Conservation (phyloP, 1,284 basidiomycete species). For the Ganoderma sinense region DNA sequence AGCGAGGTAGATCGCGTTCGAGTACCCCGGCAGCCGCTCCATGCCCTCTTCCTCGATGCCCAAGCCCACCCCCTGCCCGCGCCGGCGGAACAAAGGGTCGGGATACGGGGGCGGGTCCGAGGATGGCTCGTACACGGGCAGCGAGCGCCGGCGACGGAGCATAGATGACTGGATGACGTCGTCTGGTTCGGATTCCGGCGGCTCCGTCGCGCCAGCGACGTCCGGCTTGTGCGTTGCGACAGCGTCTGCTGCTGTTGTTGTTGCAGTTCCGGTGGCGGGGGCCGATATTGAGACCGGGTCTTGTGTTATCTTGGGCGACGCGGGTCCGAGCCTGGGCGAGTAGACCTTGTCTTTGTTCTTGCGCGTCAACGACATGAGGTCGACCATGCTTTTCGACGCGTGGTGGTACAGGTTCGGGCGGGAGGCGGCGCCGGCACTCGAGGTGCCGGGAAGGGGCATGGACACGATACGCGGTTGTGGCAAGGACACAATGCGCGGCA, state of each 20-base stretch:
- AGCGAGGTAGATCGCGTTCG: constrained; percentile 85
- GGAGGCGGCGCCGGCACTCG: constrained; percentile 33
- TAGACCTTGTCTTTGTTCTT: constrained; percentile 38
- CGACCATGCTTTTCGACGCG: constrained; percentile 65
- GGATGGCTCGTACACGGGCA: constrained; percentile 60
- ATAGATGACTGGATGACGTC: constrained; percentile 34
- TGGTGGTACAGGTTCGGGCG: constrained; percentile 67
- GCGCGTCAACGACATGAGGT: constrained; percentile 47
- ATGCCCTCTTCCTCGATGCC: constrained; percentile 75
- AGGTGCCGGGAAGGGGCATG: too few species aligned
- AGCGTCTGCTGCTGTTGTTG: too few species aligned
- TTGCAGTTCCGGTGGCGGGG: neutral
- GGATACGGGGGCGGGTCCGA: constrained; percentile 62
- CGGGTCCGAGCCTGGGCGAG: constrained; percentile 26
- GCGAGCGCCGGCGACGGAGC: constrained; percentile 58
- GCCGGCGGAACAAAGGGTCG: constrained; percentile 41
- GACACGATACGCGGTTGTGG: constrained; percentile 26
- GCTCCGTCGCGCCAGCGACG: constrained; percentile 25
- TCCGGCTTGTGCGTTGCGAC: constrained; percentile 5
- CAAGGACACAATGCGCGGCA: neutral
- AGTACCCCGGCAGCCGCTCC: constrained; percentile 86
- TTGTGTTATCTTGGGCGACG: constrained; percentile 16
- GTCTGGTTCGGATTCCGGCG: constrained; percentile 14
- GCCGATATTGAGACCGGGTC: neutral
- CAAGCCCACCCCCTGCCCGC: constrained; percentile 6